A percentile compares a stretch with the other conserved stretches of the same genome.
These are phyloP conservation scores for Trichosporon sp. DNA, from an alignment of 1,284 basidiomycete species.

Conservation along the genomic window DNA sequence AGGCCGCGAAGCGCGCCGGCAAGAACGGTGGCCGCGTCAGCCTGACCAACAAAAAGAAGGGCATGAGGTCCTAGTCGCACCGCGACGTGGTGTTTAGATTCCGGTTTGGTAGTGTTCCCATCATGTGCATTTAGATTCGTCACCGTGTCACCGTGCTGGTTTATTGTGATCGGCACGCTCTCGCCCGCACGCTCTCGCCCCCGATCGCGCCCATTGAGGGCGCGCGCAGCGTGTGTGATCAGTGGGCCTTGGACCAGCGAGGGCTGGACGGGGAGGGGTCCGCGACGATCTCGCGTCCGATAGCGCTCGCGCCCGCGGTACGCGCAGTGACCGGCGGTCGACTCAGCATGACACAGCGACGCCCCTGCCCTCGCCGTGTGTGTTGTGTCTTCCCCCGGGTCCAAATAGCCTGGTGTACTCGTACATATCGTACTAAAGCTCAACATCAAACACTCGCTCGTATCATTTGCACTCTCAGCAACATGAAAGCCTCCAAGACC, in stretches of 20 bases:
- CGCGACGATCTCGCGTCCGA: neutral
- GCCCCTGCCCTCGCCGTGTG: neutral
- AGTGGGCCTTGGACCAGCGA: too few species aligned
- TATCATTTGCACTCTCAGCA: neutral
- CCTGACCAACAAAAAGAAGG: conserved; percentile 51
- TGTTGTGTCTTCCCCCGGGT: neutral
- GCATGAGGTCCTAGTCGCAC: conserved; percentile 31
- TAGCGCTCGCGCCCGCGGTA: neutral
- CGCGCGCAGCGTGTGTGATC: too few species aligned
- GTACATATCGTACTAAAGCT: neutral
- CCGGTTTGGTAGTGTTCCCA: conserved; percentile 3
- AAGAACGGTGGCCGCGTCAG: conserved; percentile 31
- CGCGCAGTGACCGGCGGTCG: neutral
- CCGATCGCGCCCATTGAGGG: neutral
- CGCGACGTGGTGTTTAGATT: neutral
- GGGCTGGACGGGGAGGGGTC: neutral
- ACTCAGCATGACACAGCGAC: neutral
- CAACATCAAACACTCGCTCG: neutral
- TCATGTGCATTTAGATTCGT: conserved; percentile 3
- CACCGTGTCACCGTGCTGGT: neutral
- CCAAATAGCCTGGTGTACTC: neutral
- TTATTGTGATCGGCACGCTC: neutral
- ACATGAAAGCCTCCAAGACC: neutral
- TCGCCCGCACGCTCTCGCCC: too few species aligned
- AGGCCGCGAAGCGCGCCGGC: conserved; percentile 57